phyloP scores from a whole-genome alignment of 2,329 filamentous ascomycete species.

The Trichoderma cornu-damae region DNA sequence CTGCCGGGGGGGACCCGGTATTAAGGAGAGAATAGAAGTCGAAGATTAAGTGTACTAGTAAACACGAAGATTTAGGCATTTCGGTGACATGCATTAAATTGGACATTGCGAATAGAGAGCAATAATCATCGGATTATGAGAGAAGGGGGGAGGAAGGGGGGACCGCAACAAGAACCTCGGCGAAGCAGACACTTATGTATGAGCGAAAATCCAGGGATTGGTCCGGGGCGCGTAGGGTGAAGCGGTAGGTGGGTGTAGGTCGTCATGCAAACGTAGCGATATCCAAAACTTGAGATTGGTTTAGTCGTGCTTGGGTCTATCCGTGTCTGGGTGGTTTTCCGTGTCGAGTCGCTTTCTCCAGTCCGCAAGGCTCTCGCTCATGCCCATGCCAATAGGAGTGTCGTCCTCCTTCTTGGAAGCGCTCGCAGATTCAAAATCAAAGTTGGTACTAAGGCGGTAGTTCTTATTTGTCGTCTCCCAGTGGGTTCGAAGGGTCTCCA shows the following conservation, averaged over 20 bases:
- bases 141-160: neutral
- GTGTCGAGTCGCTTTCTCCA: conserved; percentile 74
- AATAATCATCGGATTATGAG: conserved; percentile 4
- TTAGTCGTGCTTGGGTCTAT: conserved; percentile 28
- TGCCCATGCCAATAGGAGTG: conserved; percentile 38
- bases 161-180: neutral
- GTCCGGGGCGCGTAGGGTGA: conserved; percentile 20
- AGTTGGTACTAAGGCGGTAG: conserved; percentile 82
- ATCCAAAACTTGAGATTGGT: conserved; percentile 24
- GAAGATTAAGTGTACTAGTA: conserved; percentile 9
- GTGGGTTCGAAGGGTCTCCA: conserved; percentile 82
- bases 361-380: conserved; percentile 69
- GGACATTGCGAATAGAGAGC: neutral
- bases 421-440: conserved; percentile 67
- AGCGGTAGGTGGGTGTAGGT: conserved; percentile 30
- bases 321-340: conserved; percentile 32
- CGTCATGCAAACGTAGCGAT: conserved; percentile 30
- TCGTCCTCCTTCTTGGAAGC: conserved; percentile 42
- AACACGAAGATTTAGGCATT: conserved; percentile 19
- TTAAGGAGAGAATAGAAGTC: conserved; percentile 21
- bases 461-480: conserved; percentile 97
- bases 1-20: conserved; percentile 16
- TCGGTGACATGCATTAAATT: conserved; percentile 8
- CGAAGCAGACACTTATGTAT: neutral
- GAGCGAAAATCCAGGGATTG: neutral